Base-by-base conservation (phyloP, 2,329 filamentous ascomycete genomes). In the Claviceps quebecensis region DNA sequence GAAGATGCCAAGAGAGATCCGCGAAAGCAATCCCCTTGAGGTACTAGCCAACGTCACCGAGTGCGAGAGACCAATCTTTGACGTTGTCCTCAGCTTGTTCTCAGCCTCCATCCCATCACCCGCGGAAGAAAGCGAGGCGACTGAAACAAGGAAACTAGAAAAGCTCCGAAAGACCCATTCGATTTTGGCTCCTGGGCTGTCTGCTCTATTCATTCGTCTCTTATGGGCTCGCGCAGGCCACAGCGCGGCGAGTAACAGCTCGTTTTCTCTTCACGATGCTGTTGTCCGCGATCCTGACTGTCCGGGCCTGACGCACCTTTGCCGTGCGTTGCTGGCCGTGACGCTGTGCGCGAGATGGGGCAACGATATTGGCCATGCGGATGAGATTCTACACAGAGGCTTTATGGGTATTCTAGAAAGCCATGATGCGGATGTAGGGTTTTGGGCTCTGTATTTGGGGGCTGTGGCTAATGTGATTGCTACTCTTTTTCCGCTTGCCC, bases 261-360 rank as follows among this genome's bases (percentile, higher is more conserved):
- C 84, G 3, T 78, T 80, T 48, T 84, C 84, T 7, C 69, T 95
- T n/a, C 81, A 89, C 58, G 73, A 79, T 54, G 84, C 86, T 1
- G 80, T 87, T 5, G 80, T 77, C 1, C 81, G 86, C 0, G 69
- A 84, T 38, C 73, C 90, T 1, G 75, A 78, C 14, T 74, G 77
- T 1, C 87, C 91, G 40, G 87, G 87, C 0, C 68, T 94, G 26
- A 82, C 80, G 1, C 89, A 96, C 62, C 65, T 80, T 45, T 75
- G 81, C 48, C 78, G 88, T 13, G 84, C 86, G 0, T 65, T 86
- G 2, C 71, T 95, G 3, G 86, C 80, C 0, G 69, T 95, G 4
- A 75, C 84, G 1, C 72, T 87, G 1, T 88, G 81, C 57, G 81
- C 84, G 45, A 75, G 88, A 57, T 94, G 87, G 80, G 84, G 81